A percentile compares a stretch with the other conserved stretches of the same genome.
Evolutionary conservation across 2,329 filamentous ascomycete genomes (phyloP).

Genomic region (Venturia nashicola): DNA sequence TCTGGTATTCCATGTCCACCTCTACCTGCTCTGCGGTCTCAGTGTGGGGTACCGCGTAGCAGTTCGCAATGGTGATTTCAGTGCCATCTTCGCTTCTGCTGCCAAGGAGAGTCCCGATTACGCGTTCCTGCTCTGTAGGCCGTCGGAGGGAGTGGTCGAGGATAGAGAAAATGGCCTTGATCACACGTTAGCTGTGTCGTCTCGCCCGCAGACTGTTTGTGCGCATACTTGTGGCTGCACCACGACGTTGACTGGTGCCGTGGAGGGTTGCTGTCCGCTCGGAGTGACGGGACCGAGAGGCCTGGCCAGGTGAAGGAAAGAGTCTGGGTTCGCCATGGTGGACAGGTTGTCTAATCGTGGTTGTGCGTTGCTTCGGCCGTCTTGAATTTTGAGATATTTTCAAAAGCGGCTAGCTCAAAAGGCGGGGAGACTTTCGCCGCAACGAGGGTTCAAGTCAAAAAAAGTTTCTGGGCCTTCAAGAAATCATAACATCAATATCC

Average conservation of each 20-base stretch:
- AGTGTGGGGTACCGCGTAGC: slow-evolving; percentile 96
- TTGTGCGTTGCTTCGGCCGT: slow-evolving; percentile 11
- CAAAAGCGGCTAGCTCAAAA: slow-evolving; percentile 18
- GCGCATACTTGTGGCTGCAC: slow-evolving; percentile 81
- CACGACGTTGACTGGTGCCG: slow-evolving; percentile 83
- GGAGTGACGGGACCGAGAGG: slow-evolving; percentile 73
- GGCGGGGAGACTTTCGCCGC: slow-evolving; percentile 12
- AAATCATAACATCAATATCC: not conserved
- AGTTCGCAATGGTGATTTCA: slow-evolving; percentile 89
- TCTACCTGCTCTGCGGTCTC: slow-evolving; percentile 98
- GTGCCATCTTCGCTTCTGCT: slow-evolving; percentile 91
- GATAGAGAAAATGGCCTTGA: slow-evolving; percentile 50
- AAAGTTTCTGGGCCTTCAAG: not conserved
- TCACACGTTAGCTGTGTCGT: slow-evolving; percentile 3
- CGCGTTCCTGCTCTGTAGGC: slow-evolving; percentile 83
- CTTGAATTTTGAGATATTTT: slow-evolving; percentile 10
- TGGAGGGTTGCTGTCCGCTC: slow-evolving; percentile 63
- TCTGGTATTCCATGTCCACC: slow-evolving; percentile 99
- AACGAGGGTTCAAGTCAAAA: not conserved
- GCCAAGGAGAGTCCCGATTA: slow-evolving; percentile 92
- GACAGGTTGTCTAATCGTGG: slow-evolving; percentile 18
- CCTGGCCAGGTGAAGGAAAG: slow-evolving; percentile 88
- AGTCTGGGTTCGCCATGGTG: slow-evolving; percentile 74
- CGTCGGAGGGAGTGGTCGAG: slow-evolving; percentile 88
- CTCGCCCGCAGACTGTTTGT: not conserved